phyloP scores from a whole-genome alignment of 176 grass and related monocot species.

The Microstegium vimineum region DNA sequence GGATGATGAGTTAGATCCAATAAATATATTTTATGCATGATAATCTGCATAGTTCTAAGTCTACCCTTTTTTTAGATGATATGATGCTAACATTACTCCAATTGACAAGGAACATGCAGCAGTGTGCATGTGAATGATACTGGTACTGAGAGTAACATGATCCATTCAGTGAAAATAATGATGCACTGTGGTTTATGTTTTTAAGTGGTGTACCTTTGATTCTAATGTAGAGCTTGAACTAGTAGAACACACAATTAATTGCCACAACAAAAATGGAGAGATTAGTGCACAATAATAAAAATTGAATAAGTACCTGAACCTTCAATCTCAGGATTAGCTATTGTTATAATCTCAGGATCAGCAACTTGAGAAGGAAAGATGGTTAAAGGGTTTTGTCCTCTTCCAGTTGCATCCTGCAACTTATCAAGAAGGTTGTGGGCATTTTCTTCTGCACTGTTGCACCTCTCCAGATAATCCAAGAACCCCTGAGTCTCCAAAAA shows the following conservation, averaged over 20 bases:
- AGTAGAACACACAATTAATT: slow-evolving; percentile 3
- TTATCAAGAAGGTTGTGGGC: slow-evolving; percentile 91
- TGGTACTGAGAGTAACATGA: slow-evolving; percentile 1
- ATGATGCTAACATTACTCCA: slow-evolving; percentile 9
- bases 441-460: slow-evolving; percentile 76
- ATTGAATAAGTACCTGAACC: slow-evolving; percentile 49
- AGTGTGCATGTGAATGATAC: not conserved
- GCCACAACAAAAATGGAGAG: not conserved
- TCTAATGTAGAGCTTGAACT: slow-evolving; percentile 3
- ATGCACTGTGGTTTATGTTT: not conserved
- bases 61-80: not conserved
- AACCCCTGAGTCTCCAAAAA: slow-evolving; percentile 99
- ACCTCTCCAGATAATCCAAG: slow-evolving; percentile 98
- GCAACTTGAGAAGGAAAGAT: slow-evolving; percentile 80
- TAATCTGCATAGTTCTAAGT: slow-evolving; percentile 7
- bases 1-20: slow-evolving; percentile 19
- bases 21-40: slow-evolving; percentile 1
- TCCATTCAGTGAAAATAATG: not conserved
- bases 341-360: slow-evolving; percentile 91
- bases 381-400: slow-evolving; percentile 73
- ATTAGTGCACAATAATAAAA: slow-evolving; percentile 8
- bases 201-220: not conserved
- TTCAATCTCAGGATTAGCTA: slow-evolving; percentile 68
- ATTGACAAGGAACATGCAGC: not conserved
- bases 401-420: slow-evolving; percentile 93